Percentiles rank a stretch among this genome's conserved stretches.
Conservation (phyloP, 768 basidiomycete species). For the Candolleomyces eurysporus region DNA sequence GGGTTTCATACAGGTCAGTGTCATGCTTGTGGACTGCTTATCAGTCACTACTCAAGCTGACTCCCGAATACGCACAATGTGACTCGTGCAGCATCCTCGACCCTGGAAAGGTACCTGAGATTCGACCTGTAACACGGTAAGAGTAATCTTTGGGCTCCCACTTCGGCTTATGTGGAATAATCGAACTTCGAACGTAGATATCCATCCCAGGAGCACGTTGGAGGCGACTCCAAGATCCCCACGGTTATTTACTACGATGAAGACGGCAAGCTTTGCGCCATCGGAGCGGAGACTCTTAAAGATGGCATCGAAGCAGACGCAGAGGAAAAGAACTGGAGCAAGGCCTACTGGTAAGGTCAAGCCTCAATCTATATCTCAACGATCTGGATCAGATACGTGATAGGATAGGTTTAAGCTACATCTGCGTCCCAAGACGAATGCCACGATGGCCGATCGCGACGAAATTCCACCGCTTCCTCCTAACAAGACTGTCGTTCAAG, state of each 20-base stretch:
- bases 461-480: slow-evolving; percentile 39
- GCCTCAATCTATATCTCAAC: neutral
- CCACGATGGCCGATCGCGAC: neutral
- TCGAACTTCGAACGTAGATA: neutral
- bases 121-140: neutral
- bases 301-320: slow-evolving; percentile 13
- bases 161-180: slow-evolving; percentile 19
- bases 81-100: slow-evolving; percentile 17
- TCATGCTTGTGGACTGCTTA: no score
- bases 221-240: slow-evolving; percentile 15
- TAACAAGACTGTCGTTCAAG: slow-evolving; percentile 34
- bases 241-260: slow-evolving; percentile 13
- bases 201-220: slow-evolving; percentile 4
- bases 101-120: slow-evolving; percentile 20
- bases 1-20: no score
- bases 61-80: no score
- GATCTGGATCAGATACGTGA: neutral
- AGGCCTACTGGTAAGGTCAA: slow-evolving; percentile 9
- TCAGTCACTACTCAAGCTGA: no score
- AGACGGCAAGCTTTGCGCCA: slow-evolving; percentile 5
- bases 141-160: no score
- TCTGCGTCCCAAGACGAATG: slow-evolving; percentile 23
- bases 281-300: slow-evolving; percentile 12
- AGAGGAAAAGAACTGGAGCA: slow-evolving; percentile 13
- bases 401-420: slow-evolving; percentile 29